phyloP scores from a whole-genome alignment of 1,139 yeast genomes.

The Hemisphaericaspora xylanilytica region DNA sequence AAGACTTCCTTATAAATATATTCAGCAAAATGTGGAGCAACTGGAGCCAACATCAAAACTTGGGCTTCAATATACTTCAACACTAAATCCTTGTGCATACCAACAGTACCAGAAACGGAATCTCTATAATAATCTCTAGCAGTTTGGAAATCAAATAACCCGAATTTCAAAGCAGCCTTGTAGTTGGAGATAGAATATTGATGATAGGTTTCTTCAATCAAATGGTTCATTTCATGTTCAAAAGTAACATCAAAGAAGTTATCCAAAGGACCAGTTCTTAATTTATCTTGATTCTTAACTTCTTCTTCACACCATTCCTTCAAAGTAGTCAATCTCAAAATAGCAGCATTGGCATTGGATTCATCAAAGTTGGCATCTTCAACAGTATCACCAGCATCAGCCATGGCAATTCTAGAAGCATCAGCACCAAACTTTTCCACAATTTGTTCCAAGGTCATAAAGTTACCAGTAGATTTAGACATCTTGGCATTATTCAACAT shows the following conservation, averaged over 20 bases:
- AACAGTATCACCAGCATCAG: conserved; percentile 96
- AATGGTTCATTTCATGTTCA: conserved; percentile 87
- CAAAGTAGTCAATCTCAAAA: conserved; percentile 84
- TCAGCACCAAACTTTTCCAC: conserved; percentile 94
- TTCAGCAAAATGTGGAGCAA: conserved; percentile 96
- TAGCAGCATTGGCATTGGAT: conserved; percentile 94
- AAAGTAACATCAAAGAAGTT: conserved; percentile 84
- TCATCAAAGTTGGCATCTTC: conserved; percentile 99
- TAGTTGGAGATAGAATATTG: conserved; percentile 73
- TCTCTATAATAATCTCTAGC: conserved; percentile 97
- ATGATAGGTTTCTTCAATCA: conserved; percentile 69
- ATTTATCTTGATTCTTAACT: conserved; percentile 46
- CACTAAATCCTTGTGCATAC: conserved; percentile 84
- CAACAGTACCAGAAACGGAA: conserved; percentile 51
- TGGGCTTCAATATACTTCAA: conserved; percentile 82
- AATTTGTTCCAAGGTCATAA: conserved; percentile 83
- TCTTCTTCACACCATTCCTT: conserved; percentile 94
- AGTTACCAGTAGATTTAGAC: conserved; percentile 98
- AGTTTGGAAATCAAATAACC: conserved; percentile 90
- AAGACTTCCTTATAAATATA: conserved; percentile 82
- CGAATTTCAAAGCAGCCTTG: conserved; percentile 85
- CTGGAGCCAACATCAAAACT: conserved; percentile 80
- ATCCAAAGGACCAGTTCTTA: conserved; percentile 67
- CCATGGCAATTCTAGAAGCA: conserved; percentile 94
- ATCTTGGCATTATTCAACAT: conserved; percentile 94